These are phyloP conservation scores for Leccinum variicolor DNA, from an alignment of 768 basidiomycete species.

Conservation along the genomic window DNA sequence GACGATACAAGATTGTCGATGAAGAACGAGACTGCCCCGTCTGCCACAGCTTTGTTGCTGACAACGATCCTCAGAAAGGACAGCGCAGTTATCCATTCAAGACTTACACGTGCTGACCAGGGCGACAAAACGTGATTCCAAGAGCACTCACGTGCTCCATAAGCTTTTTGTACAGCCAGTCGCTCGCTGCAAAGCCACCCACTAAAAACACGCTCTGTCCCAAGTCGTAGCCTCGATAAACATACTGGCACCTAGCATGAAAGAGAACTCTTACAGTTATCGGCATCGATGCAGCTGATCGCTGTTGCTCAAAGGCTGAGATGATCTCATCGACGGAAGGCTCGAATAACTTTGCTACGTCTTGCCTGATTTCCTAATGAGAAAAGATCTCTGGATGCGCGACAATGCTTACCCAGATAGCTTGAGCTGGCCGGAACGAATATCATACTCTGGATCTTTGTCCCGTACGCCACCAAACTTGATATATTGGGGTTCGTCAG, in stretches of 20 bases:
- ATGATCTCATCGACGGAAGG: slow-evolving; percentile 13
- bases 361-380: slow-evolving; percentile 18
- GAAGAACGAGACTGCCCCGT: slow-evolving; percentile 12
- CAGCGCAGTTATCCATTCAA: not conserved
- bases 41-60: slow-evolving; percentile 17
- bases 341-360: slow-evolving; percentile 12
- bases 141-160: slow-evolving; percentile 9
- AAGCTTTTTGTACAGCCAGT: slow-evolving; percentile 10
- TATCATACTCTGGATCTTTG: slow-evolving; percentile 33
- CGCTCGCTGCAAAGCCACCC: slow-evolving; percentile 13
- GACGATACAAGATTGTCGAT: slow-evolving; percentile 11
- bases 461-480: slow-evolving; percentile 36
- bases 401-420: slow-evolving; percentile 32
- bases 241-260: not conserved
- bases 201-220: slow-evolving; percentile 11
- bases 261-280: not conserved
- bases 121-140: slow-evolving; percentile 9
- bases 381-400: slow-evolving; percentile 31
- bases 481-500: slow-evolving; percentile 34
- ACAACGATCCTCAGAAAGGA: not conserved
- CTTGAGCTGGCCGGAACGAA: slow-evolving; percentile 36
- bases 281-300: slow-evolving; percentile 4
- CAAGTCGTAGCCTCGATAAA: not conserved
- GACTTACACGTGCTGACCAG: slow-evolving; percentile 14
- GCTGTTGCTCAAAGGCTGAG: slow-evolving; percentile 12